Percentiles rank a stretch among this genome's conserved stretches.
These are phyloP conservation scores for Zygosaccharomyces sapae DNA, from an alignment of 1,139 yeast genomes.

Conservation along the genomic window DNA sequence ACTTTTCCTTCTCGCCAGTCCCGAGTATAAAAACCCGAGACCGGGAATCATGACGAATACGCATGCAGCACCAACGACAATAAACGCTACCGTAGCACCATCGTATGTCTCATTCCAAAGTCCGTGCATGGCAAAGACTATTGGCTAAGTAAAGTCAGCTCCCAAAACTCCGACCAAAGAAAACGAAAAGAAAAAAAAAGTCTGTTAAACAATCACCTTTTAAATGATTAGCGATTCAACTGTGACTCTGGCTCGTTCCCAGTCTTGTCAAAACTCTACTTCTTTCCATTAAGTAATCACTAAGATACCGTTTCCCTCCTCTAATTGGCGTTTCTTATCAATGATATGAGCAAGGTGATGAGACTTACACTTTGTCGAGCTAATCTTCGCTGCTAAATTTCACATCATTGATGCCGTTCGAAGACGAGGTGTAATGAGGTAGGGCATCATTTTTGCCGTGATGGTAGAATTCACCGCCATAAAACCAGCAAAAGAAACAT, in stretches of 20 bases:
- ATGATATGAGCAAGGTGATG: slow-evolving; percentile 3
- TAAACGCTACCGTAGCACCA: slow-evolving; percentile 49
- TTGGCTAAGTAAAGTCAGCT: not conserved
- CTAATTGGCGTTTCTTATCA: slow-evolving; percentile 6
- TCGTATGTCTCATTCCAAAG: slow-evolving; percentile 41
- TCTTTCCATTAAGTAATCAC: slow-evolving; percentile 1
- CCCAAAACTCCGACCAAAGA: not conserved
- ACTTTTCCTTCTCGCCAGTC: slow-evolving; percentile 85
- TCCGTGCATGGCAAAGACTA: slow-evolving; percentile 13
- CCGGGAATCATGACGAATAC: slow-evolving; percentile 95
- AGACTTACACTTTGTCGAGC: slow-evolving; percentile 2
- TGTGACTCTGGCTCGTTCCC: not conserved
- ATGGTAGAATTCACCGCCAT: not conserved
- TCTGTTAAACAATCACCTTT: not conserved
- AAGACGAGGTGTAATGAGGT: slow-evolving; percentile 3
- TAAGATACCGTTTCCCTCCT: slow-evolving; percentile 2
- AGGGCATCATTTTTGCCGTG: slow-evolving; percentile 3
- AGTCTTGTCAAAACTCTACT: not conserved
- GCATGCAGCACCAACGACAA: slow-evolving; percentile 56
- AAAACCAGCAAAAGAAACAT: slow-evolving; percentile 2
- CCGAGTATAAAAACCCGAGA: slow-evolving; percentile 86
- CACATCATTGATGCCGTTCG: slow-evolving; percentile 4
- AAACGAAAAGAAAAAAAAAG: not conserved
- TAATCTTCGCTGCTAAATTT: slow-evolving; percentile 1
- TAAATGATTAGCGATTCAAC: not conserved